Evolutionary conservation across 2,329 filamentous ascomycete species (phyloP).

Genomic region (Apiospora hydei): DNA sequence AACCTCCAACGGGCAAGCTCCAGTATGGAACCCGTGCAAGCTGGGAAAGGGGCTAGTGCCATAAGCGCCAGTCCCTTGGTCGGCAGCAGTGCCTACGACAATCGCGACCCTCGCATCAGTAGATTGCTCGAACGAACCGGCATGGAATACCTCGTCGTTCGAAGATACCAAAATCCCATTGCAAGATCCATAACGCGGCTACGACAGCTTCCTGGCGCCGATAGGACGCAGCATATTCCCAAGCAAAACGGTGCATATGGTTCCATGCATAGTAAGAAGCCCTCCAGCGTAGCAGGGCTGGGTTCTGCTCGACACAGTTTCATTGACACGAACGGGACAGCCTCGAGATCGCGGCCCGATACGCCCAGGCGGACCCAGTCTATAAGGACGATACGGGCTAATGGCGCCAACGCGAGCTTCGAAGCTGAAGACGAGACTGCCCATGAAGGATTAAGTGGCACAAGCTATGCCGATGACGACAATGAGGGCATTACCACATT

Average conservation of each 20-base stretch:
- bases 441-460: constrained; percentile 55
- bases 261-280: constrained; percentile 38
- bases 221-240: constrained; percentile 58
- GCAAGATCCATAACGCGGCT: constrained; percentile 66
- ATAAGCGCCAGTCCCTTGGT: constrained; percentile 56
- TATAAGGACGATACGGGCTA: constrained; percentile 47
- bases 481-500: constrained; percentile 59
- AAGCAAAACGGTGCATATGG: constrained; percentile 47
- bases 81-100: constrained; percentile 63
- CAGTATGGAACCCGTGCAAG: constrained; percentile 70
- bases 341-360: constrained; percentile 39
- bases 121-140: constrained; percentile 73
- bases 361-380: constrained; percentile 46
- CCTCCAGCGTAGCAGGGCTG: constrained; percentile 32
- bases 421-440: constrained; percentile 54
- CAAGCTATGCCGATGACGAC: constrained; percentile 56
- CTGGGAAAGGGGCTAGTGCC: constrained; percentile 47
- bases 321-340: constrained; percentile 26
- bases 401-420: constrained; percentile 52
- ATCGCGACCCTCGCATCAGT: constrained; percentile 67
- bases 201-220: constrained; percentile 57
- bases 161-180: constrained; percentile 75
- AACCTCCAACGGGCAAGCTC: constrained; percentile 78
- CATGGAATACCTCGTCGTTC: constrained; percentile 77
- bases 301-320: constrained; percentile 14